Evolutionary conservation across 1,284 basidiomycete genomes (phyloP), one percentile per base, ranked within the genome.

Genomic region (Sanghuangporus baumii): DNA sequence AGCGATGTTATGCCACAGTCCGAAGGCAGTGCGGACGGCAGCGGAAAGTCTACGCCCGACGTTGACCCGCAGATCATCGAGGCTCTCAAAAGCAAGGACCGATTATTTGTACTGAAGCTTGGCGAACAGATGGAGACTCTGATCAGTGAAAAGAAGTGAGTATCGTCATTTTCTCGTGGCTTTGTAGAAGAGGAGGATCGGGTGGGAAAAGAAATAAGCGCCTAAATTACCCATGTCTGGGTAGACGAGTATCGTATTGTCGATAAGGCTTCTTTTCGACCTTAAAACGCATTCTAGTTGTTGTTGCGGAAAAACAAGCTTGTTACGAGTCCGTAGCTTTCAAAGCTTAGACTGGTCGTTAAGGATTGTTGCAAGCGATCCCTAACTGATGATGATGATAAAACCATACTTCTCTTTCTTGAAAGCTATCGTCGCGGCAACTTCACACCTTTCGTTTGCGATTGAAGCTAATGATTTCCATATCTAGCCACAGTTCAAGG

Each of bases 31-130:
- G 31, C 55, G 16, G 60, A 57, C 23, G 37, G 55, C 20, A 61
- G 60, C 47, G 63, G 63, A 38, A 34, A 55, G n/a, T 61, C 60
- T 11, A 65, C 63, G 50, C 62, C 67, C 56, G 87, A 89, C 65
- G 82, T 86, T 64, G 91, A 92, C 78, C 78, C 82, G 9, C 86
- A 88, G 74, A 91, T 93, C 68, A 67, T 89, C 66, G 91, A 93
- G 73, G 91, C 91, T n/a, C 85, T 93, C 65, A 84, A 79, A 73
- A 87, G 86, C 79, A 93, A 93, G 76, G 91, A 93, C 73, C 81
- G 91, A 69, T 79, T 93, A 65, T 93, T 88, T 72, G 89, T 93
- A 50, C 76, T 93, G 68, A 91, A 89, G 77, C 80, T 92, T 20
- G 91, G 89, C 63, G 91, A 93, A 74, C 79, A 79, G 68, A 89